Evolutionary conservation across 1,284 basidiomycete genomes (phyloP).

Genomic region (Leucoagaricus sp.): DNA sequence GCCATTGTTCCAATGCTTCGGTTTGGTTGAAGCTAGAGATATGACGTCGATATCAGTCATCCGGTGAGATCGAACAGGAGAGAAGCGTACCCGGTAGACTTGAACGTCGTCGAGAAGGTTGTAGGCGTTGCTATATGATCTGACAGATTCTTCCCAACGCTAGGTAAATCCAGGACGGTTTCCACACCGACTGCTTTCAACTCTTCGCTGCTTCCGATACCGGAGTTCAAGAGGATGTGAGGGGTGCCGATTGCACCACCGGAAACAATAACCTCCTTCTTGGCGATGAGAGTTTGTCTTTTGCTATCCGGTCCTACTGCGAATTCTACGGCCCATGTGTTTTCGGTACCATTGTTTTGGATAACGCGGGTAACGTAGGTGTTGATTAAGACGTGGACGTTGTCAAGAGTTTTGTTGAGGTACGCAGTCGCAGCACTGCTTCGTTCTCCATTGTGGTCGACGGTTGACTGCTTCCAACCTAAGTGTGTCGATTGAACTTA

Average conservation of each 20-base stretch:
- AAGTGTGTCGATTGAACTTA: no score
- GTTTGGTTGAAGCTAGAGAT: slow-evolving; percentile 3
- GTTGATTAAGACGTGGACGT: slow-evolving; percentile 41
- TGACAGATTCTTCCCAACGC: slow-evolving; percentile 20
- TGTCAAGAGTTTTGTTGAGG: slow-evolving; percentile 32
- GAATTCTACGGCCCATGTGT: slow-evolving; percentile 6
- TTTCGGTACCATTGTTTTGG: slow-evolving; percentile 4
- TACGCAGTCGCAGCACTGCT: slow-evolving; percentile 43
- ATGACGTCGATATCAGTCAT: no score
- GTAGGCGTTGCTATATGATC: slow-evolving; percentile 10
- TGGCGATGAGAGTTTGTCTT: slow-evolving; percentile 10
- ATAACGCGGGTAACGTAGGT: slow-evolving; percentile 28
- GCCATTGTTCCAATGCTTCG: slow-evolving; percentile 18
- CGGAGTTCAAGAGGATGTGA: slow-evolving; percentile 24
- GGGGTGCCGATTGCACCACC: slow-evolving; percentile 25
- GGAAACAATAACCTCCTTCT: slow-evolving; percentile 25
- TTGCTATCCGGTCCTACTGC: slow-evolving; percentile 4
- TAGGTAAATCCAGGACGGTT: slow-evolving; percentile 20
- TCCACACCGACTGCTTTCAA: slow-evolving; percentile 19
- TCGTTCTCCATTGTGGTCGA: slow-evolving; percentile 31
- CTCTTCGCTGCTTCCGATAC: slow-evolving; percentile 21
- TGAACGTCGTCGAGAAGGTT: slow-evolving; percentile 2
- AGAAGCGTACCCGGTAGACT: slow-evolving; percentile 8
- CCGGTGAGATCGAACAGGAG: no score
- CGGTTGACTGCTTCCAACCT: slow-evolving; percentile 18